phyloP scores from a whole-genome alignment of 2,329 filamentous ascomycete genomes.

The Colletotrichum sp. region DNA sequence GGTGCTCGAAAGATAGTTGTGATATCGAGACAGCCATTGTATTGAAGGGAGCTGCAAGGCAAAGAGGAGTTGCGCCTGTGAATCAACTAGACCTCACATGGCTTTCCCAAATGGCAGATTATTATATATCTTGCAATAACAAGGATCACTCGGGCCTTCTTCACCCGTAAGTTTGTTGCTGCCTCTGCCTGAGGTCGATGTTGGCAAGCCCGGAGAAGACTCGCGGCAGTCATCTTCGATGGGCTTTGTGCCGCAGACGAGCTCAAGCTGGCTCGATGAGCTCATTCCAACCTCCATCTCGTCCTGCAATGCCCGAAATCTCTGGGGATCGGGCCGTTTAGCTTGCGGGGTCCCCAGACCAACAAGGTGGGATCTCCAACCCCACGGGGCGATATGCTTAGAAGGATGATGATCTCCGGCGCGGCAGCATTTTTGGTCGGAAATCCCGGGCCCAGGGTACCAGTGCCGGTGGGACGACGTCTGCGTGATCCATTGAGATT shows the following conservation, averaged over 20 bases:
- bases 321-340: slow-evolving; percentile 1
- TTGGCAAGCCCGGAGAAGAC: background rate
- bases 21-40: slow-evolving; percentile 43
- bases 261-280: background rate
- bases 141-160: background rate
- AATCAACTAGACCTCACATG: background rate
- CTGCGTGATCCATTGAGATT: background rate
- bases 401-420: slow-evolving; percentile 1
- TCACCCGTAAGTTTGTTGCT: background rate
- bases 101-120: background rate
- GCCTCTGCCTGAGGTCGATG: background rate
- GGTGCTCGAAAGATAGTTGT: slow-evolving; percentile 46
- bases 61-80: background rate
- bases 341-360: slow-evolving; percentile 10
- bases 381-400: background rate
- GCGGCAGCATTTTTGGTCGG: background rate
- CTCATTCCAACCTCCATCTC: background rate
- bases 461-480: background rate
- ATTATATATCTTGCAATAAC: background rate
- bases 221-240: background rate
- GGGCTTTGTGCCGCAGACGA: background rate
- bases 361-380: background rate
- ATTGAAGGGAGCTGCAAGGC: background rate
- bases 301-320: background rate
- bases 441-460: background rate